Evolutionary conservation across 2,329 filamentous ascomycete genomes (phyloP), one percentile per base, ranked within the genome.

Genomic region (Thelonectria rubi): DNA sequence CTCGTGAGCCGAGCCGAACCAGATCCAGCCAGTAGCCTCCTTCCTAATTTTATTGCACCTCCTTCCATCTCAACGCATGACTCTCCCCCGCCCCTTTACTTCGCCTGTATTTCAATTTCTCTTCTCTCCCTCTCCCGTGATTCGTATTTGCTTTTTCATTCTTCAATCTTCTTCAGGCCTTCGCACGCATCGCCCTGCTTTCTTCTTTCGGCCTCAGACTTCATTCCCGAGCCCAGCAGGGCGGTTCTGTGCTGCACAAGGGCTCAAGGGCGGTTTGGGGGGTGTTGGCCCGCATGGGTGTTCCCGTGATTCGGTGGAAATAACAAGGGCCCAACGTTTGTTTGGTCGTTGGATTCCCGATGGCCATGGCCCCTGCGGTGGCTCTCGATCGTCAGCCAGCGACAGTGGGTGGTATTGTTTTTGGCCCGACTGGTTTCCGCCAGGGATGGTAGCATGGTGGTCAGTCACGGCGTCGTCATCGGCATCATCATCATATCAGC

Each of bases 371-470:
- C 17, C 39, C 20, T 17, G 42, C 9, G 42, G 20, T 46, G n/a
- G 14, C 46, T 39, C 46, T 34, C 24, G 34, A 55, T 55, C 52
- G 52, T 55, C 52, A 55, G 52, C 52, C 18, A 55, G 42, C 40
- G 43, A 34, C 32, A 47, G 37, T 46, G 42, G 30, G 37, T 46
- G 42, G 30, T 26, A 45, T 55, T 46, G 43, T 15, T 55, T 32
- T 45, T n/a, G 52, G 40, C 30, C 26, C 26, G 26, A 30, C 40
- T 43, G 26, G 30, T 32, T 30, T 48, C 24, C 26, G 14, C 18
- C 42, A 46, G 20, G 42, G 42, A 20, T 21, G 18, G 42, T 37
- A 8, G 26, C 26, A 30, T 30, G 34, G 34, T 37, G 34, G 15
- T 14, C 34, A 21, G 49, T 39, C 21, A 37, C n/a, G 37, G 32